Evolutionary conservation across 2,329 filamentous ascomycete species (phyloP).

Genomic region (Alternaria panax): DNA sequence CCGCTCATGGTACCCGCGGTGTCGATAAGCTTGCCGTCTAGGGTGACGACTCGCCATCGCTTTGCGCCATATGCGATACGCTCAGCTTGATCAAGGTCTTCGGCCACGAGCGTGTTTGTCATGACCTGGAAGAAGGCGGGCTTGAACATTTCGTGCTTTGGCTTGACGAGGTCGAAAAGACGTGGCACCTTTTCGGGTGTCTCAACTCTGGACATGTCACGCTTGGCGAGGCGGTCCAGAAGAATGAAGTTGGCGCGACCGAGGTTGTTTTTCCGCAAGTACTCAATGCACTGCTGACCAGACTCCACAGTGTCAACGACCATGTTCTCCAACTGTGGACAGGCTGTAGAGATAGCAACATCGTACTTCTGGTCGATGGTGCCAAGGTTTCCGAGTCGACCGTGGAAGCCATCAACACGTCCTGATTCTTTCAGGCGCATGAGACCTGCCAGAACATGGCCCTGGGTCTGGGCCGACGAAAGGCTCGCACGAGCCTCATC

Average conservation of each 20-base stretch:
- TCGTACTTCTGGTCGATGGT: constrained; percentile 94
- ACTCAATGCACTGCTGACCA: constrained; percentile 97
- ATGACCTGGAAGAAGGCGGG: constrained; percentile 96
- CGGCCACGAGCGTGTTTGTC: constrained; percentile 92
- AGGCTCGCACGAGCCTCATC: constrained; percentile 93
- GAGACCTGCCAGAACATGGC: constrained; percentile 87
- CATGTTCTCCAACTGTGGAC: constrained; percentile 89
- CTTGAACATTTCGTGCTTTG: constrained; percentile 84
- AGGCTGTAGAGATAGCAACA: constrained; percentile 97
- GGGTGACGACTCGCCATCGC: constrained; percentile 94
- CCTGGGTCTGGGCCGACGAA: constrained; percentile 87
- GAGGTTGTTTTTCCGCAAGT: constrained; percentile 95
- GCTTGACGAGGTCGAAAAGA: constrained; percentile 89
- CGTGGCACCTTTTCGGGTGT: constrained; percentile 93
- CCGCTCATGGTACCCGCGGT: constrained; percentile 99
- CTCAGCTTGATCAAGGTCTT: constrained; percentile 93
- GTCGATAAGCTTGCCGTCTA: constrained; percentile 95
- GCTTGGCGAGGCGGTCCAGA: constrained; percentile 81
- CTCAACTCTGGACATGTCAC: constrained; percentile 79
- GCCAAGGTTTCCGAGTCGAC: constrained; percentile 90
- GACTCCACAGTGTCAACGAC: constrained; percentile 96
- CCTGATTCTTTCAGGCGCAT: constrained; percentile 97
- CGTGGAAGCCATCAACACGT: constrained; percentile 96
- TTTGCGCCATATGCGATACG: constrained; percentile 93
- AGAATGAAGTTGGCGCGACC: constrained; percentile 97